phyloP scores from a whole-genome alignment of 192 early-diverging fungal species.

The Kappamyces sp. region DNA sequence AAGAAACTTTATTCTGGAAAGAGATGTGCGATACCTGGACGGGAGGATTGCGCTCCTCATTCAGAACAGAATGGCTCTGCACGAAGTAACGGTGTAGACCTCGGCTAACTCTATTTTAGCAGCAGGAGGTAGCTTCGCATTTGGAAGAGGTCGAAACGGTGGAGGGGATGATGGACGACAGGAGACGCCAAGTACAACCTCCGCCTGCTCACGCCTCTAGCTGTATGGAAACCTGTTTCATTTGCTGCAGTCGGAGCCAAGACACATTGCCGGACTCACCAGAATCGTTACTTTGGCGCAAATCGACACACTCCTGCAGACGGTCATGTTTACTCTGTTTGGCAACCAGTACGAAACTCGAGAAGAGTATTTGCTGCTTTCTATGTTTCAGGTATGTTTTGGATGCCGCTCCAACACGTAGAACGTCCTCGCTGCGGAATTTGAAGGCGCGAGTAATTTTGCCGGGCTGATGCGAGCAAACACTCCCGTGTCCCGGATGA shows the following conservation, averaged over 20 bases:
- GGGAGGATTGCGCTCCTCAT: slow-evolving; percentile 85
- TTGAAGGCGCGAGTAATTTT: slow-evolving; percentile 86
- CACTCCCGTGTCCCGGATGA: slow-evolving; percentile 95
- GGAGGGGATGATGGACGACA: slow-evolving; percentile 67
- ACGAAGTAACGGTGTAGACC: slow-evolving; percentile 54
- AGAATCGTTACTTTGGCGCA: slow-evolving; percentile 78
- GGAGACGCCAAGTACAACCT: slow-evolving; percentile 41
- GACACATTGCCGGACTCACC: slow-evolving; percentile 81
- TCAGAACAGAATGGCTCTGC: slow-evolving; percentile 88
- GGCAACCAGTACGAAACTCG: slow-evolving; percentile 95
- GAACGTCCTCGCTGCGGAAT: slow-evolving; percentile 85
- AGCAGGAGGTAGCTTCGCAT: slow-evolving; percentile 67
- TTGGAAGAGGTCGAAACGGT: slow-evolving; percentile 57
- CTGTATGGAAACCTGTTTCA: slow-evolving; percentile 92
- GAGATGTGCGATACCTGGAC: slow-evolving; percentile 89
- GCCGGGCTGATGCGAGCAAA: slow-evolving; percentile 85
- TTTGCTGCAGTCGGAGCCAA: slow-evolving; percentile 83
- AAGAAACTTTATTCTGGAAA: slow-evolving; percentile 88
- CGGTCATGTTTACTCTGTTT: slow-evolving; percentile 94
- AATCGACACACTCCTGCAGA: slow-evolving; percentile 90
- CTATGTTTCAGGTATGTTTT: slow-evolving; percentile 81
- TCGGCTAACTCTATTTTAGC: slow-evolving; percentile 30
- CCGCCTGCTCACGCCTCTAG: slow-evolving; percentile 32
- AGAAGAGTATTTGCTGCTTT: slow-evolving; percentile 90
- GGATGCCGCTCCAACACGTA: slow-evolving; percentile 8